Evolutionary conservation across 2,329 filamentous ascomycete species (phyloP).

Genomic region (Periglandula ipomoeae): DNA sequence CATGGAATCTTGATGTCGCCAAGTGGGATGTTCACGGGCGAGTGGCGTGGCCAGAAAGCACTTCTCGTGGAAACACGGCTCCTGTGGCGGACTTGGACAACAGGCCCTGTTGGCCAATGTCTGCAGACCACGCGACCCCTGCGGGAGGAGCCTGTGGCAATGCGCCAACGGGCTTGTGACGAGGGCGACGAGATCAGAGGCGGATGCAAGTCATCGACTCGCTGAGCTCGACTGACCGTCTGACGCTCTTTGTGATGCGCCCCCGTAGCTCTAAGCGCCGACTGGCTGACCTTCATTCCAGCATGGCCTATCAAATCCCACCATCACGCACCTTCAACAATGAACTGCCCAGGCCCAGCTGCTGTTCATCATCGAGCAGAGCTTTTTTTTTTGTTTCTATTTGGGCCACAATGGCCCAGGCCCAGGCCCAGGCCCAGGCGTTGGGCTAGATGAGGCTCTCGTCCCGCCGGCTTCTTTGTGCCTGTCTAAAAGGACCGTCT

Average conservation of each 20-base stretch:
- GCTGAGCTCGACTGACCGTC: conserved; percentile 25
- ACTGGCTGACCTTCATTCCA: conserved; percentile 21
- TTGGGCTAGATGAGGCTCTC: conserved; percentile 12
- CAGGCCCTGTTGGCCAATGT: conserved; percentile 20
- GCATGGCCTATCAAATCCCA: conserved; percentile 24
- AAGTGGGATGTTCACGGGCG: background rate
- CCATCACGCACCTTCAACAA: conserved; percentile 17
- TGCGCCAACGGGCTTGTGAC: conserved; percentile 1
- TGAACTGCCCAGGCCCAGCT: conserved; percentile 12
- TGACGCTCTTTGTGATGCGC: conserved; percentile 28
- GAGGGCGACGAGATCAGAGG: background rate
- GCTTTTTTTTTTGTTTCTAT: conserved; percentile 6
- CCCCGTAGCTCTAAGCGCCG: conserved; percentile 25
- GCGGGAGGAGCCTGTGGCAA: conserved; percentile 19
- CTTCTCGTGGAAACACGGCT: conserved; percentile 3
- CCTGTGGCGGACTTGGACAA: background rate
- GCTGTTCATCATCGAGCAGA: conserved; percentile 10
- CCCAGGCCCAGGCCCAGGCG: conserved; percentile 6
- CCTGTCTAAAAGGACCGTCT: conserved; percentile 4
- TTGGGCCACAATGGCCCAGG: conserved; percentile 10
- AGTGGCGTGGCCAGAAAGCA: background rate
- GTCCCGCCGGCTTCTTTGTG: conserved; percentile 4
- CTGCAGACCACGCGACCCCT: conserved; percentile 21
- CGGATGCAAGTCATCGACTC: conserved; percentile 34
- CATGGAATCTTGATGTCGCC: background rate